These are phyloP conservation scores for Polyrhizophydium stewartii DNA, from an alignment of 371 early-diverging fungal species.

Conservation along the genomic window DNA sequence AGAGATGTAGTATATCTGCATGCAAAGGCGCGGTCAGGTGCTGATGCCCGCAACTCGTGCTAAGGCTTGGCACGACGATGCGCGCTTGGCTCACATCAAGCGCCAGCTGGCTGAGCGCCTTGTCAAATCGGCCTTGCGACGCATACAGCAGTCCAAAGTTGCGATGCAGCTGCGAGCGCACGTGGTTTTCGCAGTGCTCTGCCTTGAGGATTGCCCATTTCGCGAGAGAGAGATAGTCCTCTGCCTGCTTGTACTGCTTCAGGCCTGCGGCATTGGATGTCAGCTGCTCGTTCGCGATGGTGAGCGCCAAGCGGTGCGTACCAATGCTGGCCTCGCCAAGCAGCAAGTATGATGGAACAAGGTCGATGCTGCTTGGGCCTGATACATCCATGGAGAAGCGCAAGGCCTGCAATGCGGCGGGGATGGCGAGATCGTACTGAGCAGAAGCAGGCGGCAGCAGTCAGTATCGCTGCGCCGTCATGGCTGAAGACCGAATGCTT, in stretches of 20 bases:
- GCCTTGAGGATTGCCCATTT: conserved; percentile 45
- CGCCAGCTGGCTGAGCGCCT: conserved; percentile 34
- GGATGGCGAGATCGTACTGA: conserved; percentile 45
- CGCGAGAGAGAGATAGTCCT: conserved; percentile 48
- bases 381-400: conserved; percentile 41
- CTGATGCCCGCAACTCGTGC: background rate
- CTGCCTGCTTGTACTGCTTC: conserved; percentile 41
- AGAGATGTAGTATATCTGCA: conserved; percentile 34
- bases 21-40: background rate
- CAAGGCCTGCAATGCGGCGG: conserved; percentile 46
- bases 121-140: conserved; percentile 23
- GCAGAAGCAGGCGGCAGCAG: too few species aligned
- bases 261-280: conserved; percentile 20
- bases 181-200: conserved; percentile 18
- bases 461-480: too few species aligned
- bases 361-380: conserved; percentile 37
- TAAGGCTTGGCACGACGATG: background rate
- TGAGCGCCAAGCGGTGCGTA: conserved; percentile 2
- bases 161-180: conserved; percentile 33
- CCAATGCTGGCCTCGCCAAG: conserved; percentile 49
- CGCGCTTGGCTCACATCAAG: conserved; percentile 26
- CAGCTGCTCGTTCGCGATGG: too few species aligned
- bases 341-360: conserved; percentile 44
- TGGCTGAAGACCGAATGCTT: too few species aligned
- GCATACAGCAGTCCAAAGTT: conserved; percentile 45